Percentiles rank a stretch among this genome's conserved stretches.
phyloP scores from a whole-genome alignment of 2,329 filamentous ascomycete genomes.

The Hymenoscyphus salicellus region DNA sequence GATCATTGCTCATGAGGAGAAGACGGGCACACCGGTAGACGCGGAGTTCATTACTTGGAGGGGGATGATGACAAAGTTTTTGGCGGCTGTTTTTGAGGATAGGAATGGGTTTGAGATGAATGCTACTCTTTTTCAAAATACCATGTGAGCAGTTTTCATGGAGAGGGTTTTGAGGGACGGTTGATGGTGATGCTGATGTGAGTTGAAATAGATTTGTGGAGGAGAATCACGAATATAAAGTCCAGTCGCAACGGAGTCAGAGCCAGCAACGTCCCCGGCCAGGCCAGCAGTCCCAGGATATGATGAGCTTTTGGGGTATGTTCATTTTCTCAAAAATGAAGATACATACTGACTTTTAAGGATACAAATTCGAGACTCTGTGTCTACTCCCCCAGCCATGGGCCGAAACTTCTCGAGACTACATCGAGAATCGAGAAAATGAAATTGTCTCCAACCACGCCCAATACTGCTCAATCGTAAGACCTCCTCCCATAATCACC shows the following conservation, averaged over 20 bases:
- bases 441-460: slow-evolving; percentile 80
- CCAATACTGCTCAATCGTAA: slow-evolving; percentile 83
- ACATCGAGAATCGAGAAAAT: slow-evolving; percentile 73
- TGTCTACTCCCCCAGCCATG: slow-evolving; percentile 73
- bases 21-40: slow-evolving; percentile 63
- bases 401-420: slow-evolving; percentile 67
- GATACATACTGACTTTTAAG: slow-evolving; percentile 43
- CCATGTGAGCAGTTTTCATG: slow-evolving; percentile 45
- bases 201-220: slow-evolving; percentile 73
- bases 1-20: slow-evolving; percentile 69
- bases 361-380: slow-evolving; percentile 95
- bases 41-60: slow-evolving; percentile 88
- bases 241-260: slow-evolving; percentile 59
- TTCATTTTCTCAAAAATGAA: too few species aligned
- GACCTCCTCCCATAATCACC: not conserved
- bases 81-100: slow-evolving; percentile 78
- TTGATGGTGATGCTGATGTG: slow-evolving; percentile 32
- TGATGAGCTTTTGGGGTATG: slow-evolving; percentile 66
- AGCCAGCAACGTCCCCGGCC: slow-evolving; percentile 46
- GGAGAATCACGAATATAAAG: slow-evolving; percentile 76
- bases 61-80: slow-evolving; percentile 96
- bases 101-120: slow-evolving; percentile 96
- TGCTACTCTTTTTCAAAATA: slow-evolving; percentile 72
- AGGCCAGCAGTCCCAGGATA: slow-evolving; percentile 62
- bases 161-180: not conserved